These are phyloP conservation scores for Colletotrichum sp. DNA, from an alignment of 2,329 filamentous ascomycete species.

Conservation along the genomic window DNA sequence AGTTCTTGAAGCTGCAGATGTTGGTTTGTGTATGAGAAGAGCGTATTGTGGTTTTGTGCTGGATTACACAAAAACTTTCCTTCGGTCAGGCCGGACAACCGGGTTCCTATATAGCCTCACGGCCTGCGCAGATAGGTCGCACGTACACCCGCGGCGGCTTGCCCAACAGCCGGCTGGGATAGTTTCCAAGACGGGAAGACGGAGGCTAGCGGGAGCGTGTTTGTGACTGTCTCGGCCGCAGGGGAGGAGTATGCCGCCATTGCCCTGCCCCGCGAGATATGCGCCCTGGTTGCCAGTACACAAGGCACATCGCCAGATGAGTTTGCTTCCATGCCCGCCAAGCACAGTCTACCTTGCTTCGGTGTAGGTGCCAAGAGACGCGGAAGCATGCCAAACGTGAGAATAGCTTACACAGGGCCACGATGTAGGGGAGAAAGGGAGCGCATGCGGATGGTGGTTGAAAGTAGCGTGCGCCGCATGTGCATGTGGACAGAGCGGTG, in stretches of 20 bases:
- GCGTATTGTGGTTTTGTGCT: not conserved
- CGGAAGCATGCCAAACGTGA: not conserved
- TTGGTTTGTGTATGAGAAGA: not conserved
- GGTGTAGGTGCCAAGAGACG: not conserved
- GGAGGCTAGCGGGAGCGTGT: not conserved
- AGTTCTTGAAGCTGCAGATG: not conserved
- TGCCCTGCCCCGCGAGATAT: not conserved
- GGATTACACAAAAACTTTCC: not conserved
- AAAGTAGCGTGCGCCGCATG: slow-evolving; percentile 3
- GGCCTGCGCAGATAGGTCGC: not conserved
- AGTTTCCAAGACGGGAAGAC: slow-evolving; percentile 1
- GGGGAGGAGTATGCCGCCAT: not conserved
- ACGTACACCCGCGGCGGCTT: not conserved
- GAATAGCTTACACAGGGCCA: not conserved
- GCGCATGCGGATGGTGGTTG: not conserved
- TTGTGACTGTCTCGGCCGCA: not conserved
- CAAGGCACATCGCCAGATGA: not conserved
- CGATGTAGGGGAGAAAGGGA: not conserved
- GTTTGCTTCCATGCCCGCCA: not conserved
- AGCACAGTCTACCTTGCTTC: not conserved
- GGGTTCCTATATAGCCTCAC: slow-evolving; percentile 4
- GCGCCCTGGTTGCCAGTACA: not conserved
- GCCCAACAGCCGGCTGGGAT: not conserved
- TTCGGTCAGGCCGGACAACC: not conserved
- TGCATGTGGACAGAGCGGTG: not conserved